These are phyloP conservation scores for Lactifluus rugatus DNA, from an alignment of 768 basidiomycete species.

Conservation along the genomic window DNA sequence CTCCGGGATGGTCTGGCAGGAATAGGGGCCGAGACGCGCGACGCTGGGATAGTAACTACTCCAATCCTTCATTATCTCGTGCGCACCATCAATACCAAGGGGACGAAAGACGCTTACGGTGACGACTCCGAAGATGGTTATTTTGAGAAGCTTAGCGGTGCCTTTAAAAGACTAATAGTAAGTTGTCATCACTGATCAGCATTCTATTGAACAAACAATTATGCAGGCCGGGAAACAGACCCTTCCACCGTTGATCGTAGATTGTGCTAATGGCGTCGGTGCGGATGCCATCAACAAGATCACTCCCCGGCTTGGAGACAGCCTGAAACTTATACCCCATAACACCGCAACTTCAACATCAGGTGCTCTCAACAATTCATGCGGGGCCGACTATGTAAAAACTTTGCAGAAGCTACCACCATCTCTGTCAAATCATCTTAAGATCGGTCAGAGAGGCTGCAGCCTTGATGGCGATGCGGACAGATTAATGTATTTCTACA, in stretches of 20 bases:
- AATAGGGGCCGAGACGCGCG: conserved; percentile 54
- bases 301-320: conserved; percentile 45
- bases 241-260: conserved; percentile 60
- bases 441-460: conserved; percentile 73
- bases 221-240: conserved; percentile 48
- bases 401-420: conserved; percentile 83
- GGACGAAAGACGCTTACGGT: conserved; percentile 68
- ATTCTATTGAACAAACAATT: conserved; percentile 7
- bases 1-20: conserved; percentile 77
- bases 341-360: conserved; percentile 56
- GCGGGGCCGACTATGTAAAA: conserved; percentile 97
- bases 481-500: conserved; percentile 90
- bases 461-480: conserved; percentile 98
- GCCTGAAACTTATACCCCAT: conserved; percentile 53
- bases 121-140: conserved; percentile 78
- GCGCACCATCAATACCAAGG: conserved; percentile 78
- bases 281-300: conserved; percentile 59
- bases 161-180: conserved; percentile 84
- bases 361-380: conserved; percentile 74
- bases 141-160: conserved; percentile 64
- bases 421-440: conserved; percentile 50
- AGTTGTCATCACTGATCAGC: conserved; percentile 25
- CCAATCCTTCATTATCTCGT: conserved; percentile 96
- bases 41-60: conserved; percentile 84
- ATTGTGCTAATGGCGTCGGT: conserved; percentile 99